phyloP scores from a whole-genome alignment of 805 yeast genomes.

The Yarrowia sp. region DNA sequence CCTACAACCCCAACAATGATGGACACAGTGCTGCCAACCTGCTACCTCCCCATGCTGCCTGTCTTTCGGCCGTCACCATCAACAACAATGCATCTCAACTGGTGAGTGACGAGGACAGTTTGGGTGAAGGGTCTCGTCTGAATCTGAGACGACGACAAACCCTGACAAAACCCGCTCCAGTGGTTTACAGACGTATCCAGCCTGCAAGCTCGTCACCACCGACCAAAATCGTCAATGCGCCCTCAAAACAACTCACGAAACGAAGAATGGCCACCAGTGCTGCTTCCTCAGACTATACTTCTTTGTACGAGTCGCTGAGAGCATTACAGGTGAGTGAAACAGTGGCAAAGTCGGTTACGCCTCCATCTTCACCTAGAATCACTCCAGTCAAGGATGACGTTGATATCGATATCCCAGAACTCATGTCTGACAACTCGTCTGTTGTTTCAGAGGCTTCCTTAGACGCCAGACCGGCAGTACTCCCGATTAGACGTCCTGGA shows the following conservation, averaged over 20 bases:
- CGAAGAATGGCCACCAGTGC: slow-evolving; percentile 1
- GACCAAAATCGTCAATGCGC: neutral
- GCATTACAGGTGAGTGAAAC: slow-evolving; percentile 2
- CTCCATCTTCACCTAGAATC: neutral
- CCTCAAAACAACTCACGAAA: neutral
- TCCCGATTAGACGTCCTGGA: slow-evolving; percentile 1
- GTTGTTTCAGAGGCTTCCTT: neutral
- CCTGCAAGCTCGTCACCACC: slow-evolving; percentile 4
- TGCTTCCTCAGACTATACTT: neutral
- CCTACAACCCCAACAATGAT: slow-evolving; percentile 15
- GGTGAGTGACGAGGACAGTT: slow-evolving; percentile 5
- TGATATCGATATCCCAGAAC: slow-evolving; percentile 12
- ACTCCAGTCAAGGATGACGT: neutral
- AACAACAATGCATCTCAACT: slow-evolving; percentile 12
- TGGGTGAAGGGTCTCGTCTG: neutral
- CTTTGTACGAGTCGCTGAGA: slow-evolving; percentile 3
- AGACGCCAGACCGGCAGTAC: neutral
- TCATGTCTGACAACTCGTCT: neutral
- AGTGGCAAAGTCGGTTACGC: slow-evolving; percentile 2
- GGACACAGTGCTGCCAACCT: neutral
- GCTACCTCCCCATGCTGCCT: slow-evolving; percentile 3
- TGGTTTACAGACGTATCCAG: slow-evolving; percentile 17
- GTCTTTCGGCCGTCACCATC: slow-evolving; percentile 13
- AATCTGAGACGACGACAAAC: neutral
- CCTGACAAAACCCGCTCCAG: slow-evolving; percentile 2